phyloP scores from a whole-genome alignment of 495 filamentous ascomycete genomes.

The Amniculicola lignicola region DNA sequence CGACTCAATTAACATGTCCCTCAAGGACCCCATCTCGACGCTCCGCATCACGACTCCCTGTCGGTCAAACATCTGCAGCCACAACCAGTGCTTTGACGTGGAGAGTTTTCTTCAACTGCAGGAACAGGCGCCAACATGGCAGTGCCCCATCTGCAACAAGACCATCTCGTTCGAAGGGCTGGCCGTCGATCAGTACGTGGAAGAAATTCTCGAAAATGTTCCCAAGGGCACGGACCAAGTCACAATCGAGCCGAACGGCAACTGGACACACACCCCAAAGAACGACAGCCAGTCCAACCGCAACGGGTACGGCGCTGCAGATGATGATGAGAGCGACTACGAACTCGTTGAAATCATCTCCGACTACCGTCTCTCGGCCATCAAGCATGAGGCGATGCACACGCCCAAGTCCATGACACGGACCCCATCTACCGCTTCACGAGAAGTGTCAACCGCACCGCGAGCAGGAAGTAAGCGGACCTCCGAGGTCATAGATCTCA shows the following conservation, averaged over 20 bases:
- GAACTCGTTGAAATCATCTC: slow-evolving; percentile 31
- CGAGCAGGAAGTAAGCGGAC: slow-evolving; percentile 26
- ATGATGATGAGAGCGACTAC: slow-evolving; percentile 25
- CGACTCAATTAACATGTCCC: slow-evolving; percentile 79
- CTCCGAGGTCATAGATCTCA: slow-evolving; percentile 37
- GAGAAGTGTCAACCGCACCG: slow-evolving; percentile 31
- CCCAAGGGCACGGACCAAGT: slow-evolving; percentile 72
- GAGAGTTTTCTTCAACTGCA: slow-evolving; percentile 87
- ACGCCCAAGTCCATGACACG: slow-evolving; percentile 18
- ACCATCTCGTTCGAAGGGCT: slow-evolving; percentile 73
- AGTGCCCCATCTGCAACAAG: slow-evolving; percentile 89
- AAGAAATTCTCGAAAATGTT: slow-evolving; percentile 75
- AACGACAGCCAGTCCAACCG: slow-evolving; percentile 39
- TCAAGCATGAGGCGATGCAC: slow-evolving; percentile 26
- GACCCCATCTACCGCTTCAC: slow-evolving; percentile 24
- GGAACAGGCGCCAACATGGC: slow-evolving; percentile 93
- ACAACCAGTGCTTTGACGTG: slow-evolving; percentile 96
- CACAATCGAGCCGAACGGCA: slow-evolving; percentile 80
- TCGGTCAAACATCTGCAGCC: slow-evolving; percentile 73
- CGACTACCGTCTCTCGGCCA: slow-evolving; percentile 23
- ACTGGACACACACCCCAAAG: slow-evolving; percentile 56
- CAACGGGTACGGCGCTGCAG: slow-evolving; percentile 15
- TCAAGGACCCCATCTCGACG: slow-evolving; percentile 89
- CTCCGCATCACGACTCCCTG: slow-evolving; percentile 76
- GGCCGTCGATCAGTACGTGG: slow-evolving; percentile 89